These are phyloP conservation scores for Dipodascopsis uninucleata DNA, from an alignment of 805 yeast species.

Conservation along the genomic window DNA sequence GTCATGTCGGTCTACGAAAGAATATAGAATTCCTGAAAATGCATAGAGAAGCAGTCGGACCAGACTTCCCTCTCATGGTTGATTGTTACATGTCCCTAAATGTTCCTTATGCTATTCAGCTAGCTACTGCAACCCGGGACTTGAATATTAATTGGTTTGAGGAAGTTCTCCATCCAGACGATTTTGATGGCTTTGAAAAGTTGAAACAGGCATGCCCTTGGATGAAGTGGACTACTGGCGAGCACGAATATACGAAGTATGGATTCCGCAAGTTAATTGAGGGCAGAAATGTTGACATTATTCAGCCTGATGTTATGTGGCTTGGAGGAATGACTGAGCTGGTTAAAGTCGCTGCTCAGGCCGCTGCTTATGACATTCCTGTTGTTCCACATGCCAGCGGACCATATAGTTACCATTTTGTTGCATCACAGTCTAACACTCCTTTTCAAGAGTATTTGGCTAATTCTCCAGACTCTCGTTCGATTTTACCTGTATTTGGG, in stretches of 20 bases:
- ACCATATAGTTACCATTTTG: conserved; percentile 51
- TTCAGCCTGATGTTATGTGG: conserved; percentile 55
- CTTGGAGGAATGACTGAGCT: conserved; percentile 52
- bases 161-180: conserved; percentile 52
- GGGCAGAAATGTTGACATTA: conserved; percentile 47
- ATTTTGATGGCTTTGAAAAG: conserved; percentile 46
- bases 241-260: conserved; percentile 50
- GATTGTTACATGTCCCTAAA: conserved; percentile 53
- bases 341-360: conserved; percentile 46
- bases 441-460: conserved; percentile 53
- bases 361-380: conserved; percentile 52
- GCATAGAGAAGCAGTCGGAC: conserved; percentile 48
- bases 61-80: conserved; percentile 52
- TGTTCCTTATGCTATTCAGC: conserved; percentile 47
- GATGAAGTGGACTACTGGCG: conserved; percentile 51
- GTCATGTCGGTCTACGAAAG: conserved; percentile 45
- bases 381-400: conserved; percentile 56
- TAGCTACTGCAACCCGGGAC: conserved; percentile 43
- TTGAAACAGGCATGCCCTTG: conserved; percentile 48
- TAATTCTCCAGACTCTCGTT: conserved; percentile 47
- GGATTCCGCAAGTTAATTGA: conserved; percentile 51
- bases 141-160: conserved; percentile 53
- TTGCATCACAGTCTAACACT: conserved; percentile 48
- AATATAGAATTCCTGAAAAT: conserved; percentile 45
- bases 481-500: conserved; percentile 49